Percentiles rank a stretch among this genome's conserved stretches.
phyloP scores from a whole-genome alignment of 208 protist species.

The Trichomonas gallinae region DNA sequence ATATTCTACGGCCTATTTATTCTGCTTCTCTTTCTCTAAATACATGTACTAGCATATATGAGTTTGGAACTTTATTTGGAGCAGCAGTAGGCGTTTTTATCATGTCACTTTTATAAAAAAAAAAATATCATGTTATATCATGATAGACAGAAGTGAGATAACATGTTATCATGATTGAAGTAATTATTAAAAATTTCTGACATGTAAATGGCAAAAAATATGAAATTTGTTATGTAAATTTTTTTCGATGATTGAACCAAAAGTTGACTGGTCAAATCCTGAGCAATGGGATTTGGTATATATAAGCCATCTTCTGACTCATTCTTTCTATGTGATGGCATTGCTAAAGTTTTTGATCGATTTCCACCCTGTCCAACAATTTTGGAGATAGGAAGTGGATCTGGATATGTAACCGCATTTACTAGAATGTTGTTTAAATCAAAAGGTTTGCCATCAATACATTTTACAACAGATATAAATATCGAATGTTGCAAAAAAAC shows the following conservation, averaged over 20 bases:
- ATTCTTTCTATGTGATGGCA: conserved; percentile 8
- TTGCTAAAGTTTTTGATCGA: neutral
- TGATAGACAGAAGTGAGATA: too few species aligned
- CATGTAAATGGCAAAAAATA: neutral
- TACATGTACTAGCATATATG: too few species aligned
- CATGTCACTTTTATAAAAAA: too few species aligned
- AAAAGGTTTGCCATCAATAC: neutral
- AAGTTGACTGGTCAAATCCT: neutral
- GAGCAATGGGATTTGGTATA: neutral
- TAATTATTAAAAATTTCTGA: too few species aligned
- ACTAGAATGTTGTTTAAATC: neutral
- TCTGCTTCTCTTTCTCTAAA: too few species aligned
- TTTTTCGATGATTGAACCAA: neutral
- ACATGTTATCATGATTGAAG: too few species aligned
- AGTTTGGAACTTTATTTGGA: too few species aligned
- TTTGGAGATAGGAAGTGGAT: neutral
- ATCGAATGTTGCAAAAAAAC: neutral
- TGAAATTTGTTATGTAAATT: neutral
- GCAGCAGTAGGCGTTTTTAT: too few species aligned
- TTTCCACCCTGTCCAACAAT: neutral
- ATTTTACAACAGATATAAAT: conserved; percentile 22
- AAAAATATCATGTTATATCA: too few species aligned
- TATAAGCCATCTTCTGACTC: neutral
- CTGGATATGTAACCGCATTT: conserved; percentile 1
- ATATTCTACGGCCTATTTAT: too few species aligned